phyloP scores from a whole-genome alignment of 257 asterid genomes.

The Przewalskia tangutica region DNA sequence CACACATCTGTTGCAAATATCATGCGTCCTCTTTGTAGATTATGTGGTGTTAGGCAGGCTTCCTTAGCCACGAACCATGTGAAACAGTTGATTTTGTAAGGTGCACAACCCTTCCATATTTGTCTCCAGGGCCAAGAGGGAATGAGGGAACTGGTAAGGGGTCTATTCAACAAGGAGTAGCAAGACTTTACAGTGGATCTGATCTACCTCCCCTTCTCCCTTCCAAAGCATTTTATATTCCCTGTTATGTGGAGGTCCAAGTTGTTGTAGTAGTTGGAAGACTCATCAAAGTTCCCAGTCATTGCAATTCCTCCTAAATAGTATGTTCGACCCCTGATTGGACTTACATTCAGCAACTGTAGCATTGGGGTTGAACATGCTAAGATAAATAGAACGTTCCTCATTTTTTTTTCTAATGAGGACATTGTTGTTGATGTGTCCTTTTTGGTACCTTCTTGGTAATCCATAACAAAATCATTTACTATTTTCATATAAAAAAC shows the following conservation, averaged over 20 bases:
- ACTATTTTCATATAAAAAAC: neutral
- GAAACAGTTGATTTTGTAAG: neutral
- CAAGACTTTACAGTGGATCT: neutral
- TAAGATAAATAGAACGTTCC: neutral
- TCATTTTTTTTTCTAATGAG: neutral
- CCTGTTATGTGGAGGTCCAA: neutral
- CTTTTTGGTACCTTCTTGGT: neutral
- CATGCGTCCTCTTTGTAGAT: neutral
- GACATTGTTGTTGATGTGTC: neutral
- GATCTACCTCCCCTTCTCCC: neutral
- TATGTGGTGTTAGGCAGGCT: neutral
- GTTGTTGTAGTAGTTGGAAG: neutral
- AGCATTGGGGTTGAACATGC: neutral
- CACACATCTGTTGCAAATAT: neutral
- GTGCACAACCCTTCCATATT: neutral
- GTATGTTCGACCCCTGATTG: neutral
- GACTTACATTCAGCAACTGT: neutral
- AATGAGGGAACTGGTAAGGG: neutral
- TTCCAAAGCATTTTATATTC: neutral
- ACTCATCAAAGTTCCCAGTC: neutral
- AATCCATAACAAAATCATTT: neutral
- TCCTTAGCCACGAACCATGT: neutral
- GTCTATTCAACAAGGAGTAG: neutral
- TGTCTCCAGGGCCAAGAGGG: neutral
- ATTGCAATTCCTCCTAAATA: neutral